A percentile compares a stretch with the other conserved stretches of the same genome.
Conservation (phyloP, 2,329 filamentous ascomycete genomes). For the Paracamarosporium sp. region DNA sequence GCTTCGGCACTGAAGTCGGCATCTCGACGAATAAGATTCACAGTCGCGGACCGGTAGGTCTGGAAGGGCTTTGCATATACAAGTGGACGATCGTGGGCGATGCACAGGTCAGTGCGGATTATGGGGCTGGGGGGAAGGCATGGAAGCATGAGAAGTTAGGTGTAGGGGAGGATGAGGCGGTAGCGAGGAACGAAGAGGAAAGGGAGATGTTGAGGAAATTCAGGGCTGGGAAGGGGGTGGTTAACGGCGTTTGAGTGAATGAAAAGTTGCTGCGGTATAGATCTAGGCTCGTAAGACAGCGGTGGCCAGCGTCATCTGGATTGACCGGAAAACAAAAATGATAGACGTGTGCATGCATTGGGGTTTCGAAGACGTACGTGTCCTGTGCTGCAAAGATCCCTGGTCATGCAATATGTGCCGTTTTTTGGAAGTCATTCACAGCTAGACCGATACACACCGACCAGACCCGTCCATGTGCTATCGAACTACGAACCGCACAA, state of each 20-base stretch:
- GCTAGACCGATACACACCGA: not conserved
- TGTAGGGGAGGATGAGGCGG: slow-evolving; percentile 33
- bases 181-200: slow-evolving; percentile 41
- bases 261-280: too few relatives aligned
- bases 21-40: slow-evolving; percentile 99
- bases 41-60: slow-evolving; percentile 86
- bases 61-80: slow-evolving; percentile 96
- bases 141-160: slow-evolving; percentile 64
- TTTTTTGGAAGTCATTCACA: not conserved
- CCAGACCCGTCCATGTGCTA: not conserved
- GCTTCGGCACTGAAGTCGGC: slow-evolving; percentile 96
- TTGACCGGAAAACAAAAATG: not conserved
- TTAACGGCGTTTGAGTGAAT: too few relatives aligned
- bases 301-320: not conserved
- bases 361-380: not conserved
- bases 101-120: slow-evolving; percentile 82
- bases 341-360: not conserved
- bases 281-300: too few relatives aligned
- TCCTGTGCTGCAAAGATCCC: not conserved
- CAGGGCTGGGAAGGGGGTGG: slow-evolving; percentile 24
- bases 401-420: not conserved
- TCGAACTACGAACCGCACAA: not conserved
- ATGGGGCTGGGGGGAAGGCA: slow-evolving; percentile 63
- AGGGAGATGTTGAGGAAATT: slow-evolving; percentile 40
- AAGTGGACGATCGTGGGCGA: slow-evolving; percentile 89